phyloP scores from a whole-genome alignment of 169 alveolate genomes.

The Plasmodium inui region DNA sequence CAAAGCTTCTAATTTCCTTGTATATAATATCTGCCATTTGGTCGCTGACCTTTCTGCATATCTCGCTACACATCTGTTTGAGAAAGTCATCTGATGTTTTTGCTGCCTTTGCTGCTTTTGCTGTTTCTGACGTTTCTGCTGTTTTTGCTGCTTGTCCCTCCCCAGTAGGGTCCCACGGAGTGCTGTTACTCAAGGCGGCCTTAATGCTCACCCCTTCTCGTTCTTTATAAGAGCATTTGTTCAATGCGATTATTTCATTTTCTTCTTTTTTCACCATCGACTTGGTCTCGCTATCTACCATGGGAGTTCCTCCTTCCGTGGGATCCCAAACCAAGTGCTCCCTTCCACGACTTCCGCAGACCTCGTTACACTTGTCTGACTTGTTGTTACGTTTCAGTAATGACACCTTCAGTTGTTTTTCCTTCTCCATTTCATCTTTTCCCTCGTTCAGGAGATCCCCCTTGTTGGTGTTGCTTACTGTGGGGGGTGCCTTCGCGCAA shows the following conservation, averaged over 20 bases:
- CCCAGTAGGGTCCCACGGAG: neutral
- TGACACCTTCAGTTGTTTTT: neutral
- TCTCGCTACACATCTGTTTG: slow-evolving; percentile 1
- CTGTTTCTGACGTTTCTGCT: neutral
- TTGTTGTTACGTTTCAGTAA: neutral
- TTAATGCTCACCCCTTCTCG: neutral
- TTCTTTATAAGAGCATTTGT: neutral
- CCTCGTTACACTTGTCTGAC: neutral
- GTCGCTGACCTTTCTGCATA: slow-evolving; percentile 7
- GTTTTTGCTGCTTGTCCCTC: neutral
- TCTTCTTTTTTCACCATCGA: neutral
- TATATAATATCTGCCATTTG: slow-evolving; percentile 5
- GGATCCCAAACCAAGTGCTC: neutral
- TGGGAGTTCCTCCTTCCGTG: neutral
- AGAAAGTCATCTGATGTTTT: slow-evolving; percentile 1
- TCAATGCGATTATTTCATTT: neutral
- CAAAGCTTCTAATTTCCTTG: slow-evolving; percentile 8
- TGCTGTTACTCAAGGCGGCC: neutral
- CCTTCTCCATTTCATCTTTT: neutral
- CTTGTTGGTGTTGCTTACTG: neutral
- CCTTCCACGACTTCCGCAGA: neutral
- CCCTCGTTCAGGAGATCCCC: neutral
- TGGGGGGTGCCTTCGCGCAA: neutral
- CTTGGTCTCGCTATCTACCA: neutral
- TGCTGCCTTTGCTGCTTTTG: too few relatives aligned